phyloP scores from a whole-genome alignment of 768 basidiomycete species.

The Xerocomellus dryophilus region DNA sequence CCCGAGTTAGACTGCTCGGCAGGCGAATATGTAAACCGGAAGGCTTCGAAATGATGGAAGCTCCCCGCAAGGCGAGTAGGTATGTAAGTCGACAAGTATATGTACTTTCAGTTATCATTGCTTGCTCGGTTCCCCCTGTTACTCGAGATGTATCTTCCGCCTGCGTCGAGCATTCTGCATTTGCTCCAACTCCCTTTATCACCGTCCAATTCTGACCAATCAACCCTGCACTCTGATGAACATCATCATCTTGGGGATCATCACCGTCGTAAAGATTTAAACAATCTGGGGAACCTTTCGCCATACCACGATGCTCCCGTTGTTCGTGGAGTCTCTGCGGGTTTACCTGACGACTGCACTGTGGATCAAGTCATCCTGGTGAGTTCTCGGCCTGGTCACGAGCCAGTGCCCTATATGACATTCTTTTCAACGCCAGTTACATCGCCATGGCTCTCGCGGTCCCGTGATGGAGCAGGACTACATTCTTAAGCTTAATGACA shows the following conservation, averaged over 20 bases:
- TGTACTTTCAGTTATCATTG: no score
- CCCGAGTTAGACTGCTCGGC: neutral
- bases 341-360: slow-evolving; percentile 38
- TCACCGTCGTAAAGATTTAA: neutral
- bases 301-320: slow-evolving; percentile 37
- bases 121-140: no score
- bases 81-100: neutral
- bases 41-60: neutral
- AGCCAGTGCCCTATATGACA: neutral
- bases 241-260: neutral
- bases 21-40: neutral
- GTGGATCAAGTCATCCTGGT: slow-evolving; percentile 42
- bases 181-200: slow-evolving; percentile 15
- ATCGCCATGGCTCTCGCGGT: slow-evolving; percentile 42
- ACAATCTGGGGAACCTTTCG: slow-evolving; percentile 34
- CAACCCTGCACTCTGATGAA: neutral
- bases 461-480: slow-evolving; percentile 28
- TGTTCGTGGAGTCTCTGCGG: slow-evolving; percentile 24
- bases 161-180: slow-evolving; percentile 4
- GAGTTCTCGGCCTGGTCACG: neutral
- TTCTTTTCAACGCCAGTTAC: slow-evolving; percentile 31
- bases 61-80: neutral
- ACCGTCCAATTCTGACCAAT: neutral
- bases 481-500: slow-evolving; percentile 32
- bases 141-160: slow-evolving; percentile 19